Base-by-base conservation (phyloP, 106 monocot genomes). In the Vanilla planifolia region DNA sequence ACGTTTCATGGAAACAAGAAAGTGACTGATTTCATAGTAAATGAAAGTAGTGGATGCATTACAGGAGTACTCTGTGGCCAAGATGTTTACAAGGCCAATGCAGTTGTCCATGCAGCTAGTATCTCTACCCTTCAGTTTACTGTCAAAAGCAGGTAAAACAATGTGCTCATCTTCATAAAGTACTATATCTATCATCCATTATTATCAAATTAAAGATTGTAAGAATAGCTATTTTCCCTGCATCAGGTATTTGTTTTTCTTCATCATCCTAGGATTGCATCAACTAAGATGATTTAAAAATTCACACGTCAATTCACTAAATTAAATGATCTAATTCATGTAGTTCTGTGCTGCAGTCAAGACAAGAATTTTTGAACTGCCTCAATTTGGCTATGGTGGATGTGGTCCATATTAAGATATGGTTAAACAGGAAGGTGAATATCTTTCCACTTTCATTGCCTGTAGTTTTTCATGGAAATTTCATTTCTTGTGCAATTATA, bases 381-480 rank as follows among this genome's bases (percentile, higher is more conserved):
- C 70, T 91, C 28, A 79, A 79, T 28, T 60, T 91, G 61, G 58
- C 67, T 58, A 32, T 79, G 1, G 61, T 64, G 53, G 82, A 79
- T 74, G 61, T 77, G 23, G 30, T 89, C 59, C 73, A 78, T 47
- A 70, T 91, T 20, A 91, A 76, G 58, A 16, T 85, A 51, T 91
- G 85, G 90, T 59, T 85, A 40, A 81, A 91, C 70, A 74, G 67
- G 41, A 91, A 85, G 82, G 90, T 91, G 2, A 61, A 55, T 37
- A 27, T 16, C 20, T 24, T 19, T 43, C 19, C 1, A 17, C 44
- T 17, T n/a, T 45, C 5, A 45, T 1, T 17, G 20, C 17, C n/a
- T 17, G 16, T 45, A 16, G 20, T 45, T 45, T 45, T 45, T 45
- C 44, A 17, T 45, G 44, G 19, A 45, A n/a, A n/a, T 75, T 14